A percentile compares a stretch with the other conserved stretches of the same genome.
These are phyloP conservation scores for Bimuria novae-zelandiae DNA, from an alignment of 2,329 filamentous ascomycete genomes.

Conservation along the genomic window DNA sequence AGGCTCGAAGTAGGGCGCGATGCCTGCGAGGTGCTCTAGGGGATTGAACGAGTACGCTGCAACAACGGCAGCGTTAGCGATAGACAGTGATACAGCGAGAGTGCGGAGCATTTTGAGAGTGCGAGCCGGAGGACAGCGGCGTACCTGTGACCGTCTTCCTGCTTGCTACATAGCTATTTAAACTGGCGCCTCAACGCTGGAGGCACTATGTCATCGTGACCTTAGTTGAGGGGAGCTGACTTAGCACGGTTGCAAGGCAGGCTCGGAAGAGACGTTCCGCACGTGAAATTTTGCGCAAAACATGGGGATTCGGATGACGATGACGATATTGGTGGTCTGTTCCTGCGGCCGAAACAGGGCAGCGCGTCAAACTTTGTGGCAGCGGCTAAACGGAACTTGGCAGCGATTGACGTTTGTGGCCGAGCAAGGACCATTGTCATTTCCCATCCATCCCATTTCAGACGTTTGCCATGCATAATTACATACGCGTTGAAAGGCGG, in stretches of 20 bases:
- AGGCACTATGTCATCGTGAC: conserved; percentile 15
- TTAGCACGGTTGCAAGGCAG: background rate
- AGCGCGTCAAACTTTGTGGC: conserved; percentile 11
- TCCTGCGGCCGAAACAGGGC: conserved; percentile 14
- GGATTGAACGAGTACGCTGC: conserved; percentile 53
- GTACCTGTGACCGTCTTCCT: background rate
- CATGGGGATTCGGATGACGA: conserved; percentile 9
- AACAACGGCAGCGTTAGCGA: conserved; percentile 27
- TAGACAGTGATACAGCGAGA: conserved; percentile 25
- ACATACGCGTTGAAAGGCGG: background rate
- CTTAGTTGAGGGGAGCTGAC: background rate
- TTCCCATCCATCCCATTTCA: background rate
- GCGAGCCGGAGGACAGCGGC: background rate
- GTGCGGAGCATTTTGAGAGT: conserved; percentile 23
- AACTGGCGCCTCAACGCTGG: background rate
- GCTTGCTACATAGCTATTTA: conserved; percentile 4
- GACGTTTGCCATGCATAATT: background rate
- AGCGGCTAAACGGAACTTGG: conserved; percentile 6
- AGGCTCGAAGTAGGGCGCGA: conserved; percentile 57
- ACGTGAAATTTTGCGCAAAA: conserved; percentile 9
- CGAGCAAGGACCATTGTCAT: background rate
- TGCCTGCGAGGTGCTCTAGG: conserved; percentile 55
- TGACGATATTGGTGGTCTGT: conserved; percentile 12
- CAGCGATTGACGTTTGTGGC: background rate
- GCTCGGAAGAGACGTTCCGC: background rate